Evolutionary conservation across 768 basidiomycete species (phyloP).

Genomic region (Candolleomyces efflorescens): DNA sequence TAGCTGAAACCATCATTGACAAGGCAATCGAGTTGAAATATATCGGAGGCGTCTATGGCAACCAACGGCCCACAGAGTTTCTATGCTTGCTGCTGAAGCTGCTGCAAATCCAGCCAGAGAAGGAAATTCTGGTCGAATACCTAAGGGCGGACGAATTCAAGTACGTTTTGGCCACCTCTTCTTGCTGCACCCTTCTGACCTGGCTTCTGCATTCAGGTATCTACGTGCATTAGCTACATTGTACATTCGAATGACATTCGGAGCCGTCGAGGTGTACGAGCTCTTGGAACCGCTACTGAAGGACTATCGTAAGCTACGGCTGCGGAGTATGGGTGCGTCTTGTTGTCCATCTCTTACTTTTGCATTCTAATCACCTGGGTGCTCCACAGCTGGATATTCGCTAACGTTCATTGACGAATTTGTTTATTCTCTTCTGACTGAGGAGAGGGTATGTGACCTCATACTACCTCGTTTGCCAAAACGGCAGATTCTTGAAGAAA

Average conservation of each 20-base stretch:
- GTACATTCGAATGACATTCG: slow-evolving; percentile 95
- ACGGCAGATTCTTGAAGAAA: slow-evolving; percentile 86
- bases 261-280: slow-evolving; percentile 86
- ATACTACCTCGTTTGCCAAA: slow-evolving; percentile 89
- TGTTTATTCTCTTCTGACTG: slow-evolving; percentile 73
- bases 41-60: slow-evolving; percentile 94
- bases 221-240: slow-evolving; percentile 89
- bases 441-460: slow-evolving; percentile 95
- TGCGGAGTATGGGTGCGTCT: slow-evolving; percentile 69
- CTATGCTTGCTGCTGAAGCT: slow-evolving; percentile 90
- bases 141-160: slow-evolving; percentile 97
- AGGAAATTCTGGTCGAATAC: slow-evolving; percentile 95
- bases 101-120: slow-evolving; percentile 95
- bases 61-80: slow-evolving; percentile 93
- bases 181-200: neutral
- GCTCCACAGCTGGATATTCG: slow-evolving; percentile 68
- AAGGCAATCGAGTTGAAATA: slow-evolving; percentile 77
- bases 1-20: slow-evolving; percentile 93
- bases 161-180: slow-evolving; percentile 42
- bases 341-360: neutral
- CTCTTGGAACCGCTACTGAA: slow-evolving; percentile 90
- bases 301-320: slow-evolving; percentile 87
- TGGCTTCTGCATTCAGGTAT: slow-evolving; percentile 52
- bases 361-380: neutral
- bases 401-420: slow-evolving; percentile 93